Conservation (phyloP, 2,329 filamentous ascomycete genomes). For the Hymenoscyphus linearis region DNA sequence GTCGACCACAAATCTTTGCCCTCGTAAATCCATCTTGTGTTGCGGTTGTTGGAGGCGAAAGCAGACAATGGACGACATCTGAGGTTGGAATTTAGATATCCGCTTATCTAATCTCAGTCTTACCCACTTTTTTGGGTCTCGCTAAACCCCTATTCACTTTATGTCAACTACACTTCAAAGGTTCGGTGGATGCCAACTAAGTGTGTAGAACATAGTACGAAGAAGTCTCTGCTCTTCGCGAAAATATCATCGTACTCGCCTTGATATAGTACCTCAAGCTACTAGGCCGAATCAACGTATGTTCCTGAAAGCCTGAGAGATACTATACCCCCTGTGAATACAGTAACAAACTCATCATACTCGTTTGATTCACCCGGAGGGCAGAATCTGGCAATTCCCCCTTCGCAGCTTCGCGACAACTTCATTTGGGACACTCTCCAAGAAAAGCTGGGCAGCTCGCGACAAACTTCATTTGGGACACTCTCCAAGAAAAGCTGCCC, state of each 20-base stretch:
- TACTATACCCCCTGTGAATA: too few species aligned
- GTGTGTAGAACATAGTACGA: neutral
- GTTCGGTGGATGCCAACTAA: neutral
- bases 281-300: too few species aligned
- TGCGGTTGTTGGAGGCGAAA: neutral
- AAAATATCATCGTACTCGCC: too few species aligned
- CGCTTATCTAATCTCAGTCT: neutral
- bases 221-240: too few species aligned
- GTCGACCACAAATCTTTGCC: constrained; percentile 56
- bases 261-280: too few species aligned
- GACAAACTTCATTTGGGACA: too few species aligned
- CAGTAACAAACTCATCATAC: too few species aligned
- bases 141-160: neutral
- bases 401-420: neutral
- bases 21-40: constrained; percentile 43
- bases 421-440: neutral
- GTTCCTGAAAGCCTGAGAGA: too few species aligned
- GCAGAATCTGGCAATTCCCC: too few species aligned
- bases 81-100: neutral
- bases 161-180: neutral
- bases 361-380: neutral
- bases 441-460: too few species aligned
- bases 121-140: neutral
- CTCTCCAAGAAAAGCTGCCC: neutral
- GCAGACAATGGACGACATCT: too few species aligned